phyloP scores from a whole-genome alignment of 1,139 yeast species.

The Pneumocystis murina region DNA sequence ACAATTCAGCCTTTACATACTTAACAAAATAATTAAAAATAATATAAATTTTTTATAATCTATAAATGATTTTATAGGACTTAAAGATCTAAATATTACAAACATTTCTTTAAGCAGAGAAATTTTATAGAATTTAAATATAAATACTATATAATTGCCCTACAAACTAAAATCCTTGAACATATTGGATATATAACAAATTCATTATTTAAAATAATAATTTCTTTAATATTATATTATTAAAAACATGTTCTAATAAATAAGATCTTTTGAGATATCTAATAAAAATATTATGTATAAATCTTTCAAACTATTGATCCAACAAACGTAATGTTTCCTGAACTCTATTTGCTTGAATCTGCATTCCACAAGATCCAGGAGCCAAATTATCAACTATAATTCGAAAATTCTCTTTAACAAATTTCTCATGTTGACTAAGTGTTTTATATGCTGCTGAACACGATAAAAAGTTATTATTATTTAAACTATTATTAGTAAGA shows the following conservation, averaged over 20 bases:
- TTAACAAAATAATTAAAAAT: no score
- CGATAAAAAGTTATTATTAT: constrained; percentile 68
- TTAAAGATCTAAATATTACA: no score
- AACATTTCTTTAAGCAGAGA: no score
- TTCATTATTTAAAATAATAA: background rate
- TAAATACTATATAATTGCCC: no score
- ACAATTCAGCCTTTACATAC: no score
- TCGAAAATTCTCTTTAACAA: constrained; percentile 56
- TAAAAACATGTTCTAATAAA: background rate
- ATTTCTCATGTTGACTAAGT: constrained; percentile 62
- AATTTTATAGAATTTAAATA: no score
- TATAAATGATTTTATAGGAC: no score
- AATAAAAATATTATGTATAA: background rate
- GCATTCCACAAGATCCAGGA: background rate
- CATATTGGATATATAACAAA: no score
- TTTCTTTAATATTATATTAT: background rate
- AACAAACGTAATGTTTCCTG: background rate
- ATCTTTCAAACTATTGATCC: background rate
- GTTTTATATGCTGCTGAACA: constrained; percentile 83
- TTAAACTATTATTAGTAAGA: constrained; percentile 51
- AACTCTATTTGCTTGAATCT: background rate
- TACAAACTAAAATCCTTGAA: no score
- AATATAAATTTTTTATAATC: no score
- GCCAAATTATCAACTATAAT: constrained; percentile 33
- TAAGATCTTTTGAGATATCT: background rate